Base-by-base conservation (phyloP, 805 yeast genomes). In the Priceomyces castillae region DNA sequence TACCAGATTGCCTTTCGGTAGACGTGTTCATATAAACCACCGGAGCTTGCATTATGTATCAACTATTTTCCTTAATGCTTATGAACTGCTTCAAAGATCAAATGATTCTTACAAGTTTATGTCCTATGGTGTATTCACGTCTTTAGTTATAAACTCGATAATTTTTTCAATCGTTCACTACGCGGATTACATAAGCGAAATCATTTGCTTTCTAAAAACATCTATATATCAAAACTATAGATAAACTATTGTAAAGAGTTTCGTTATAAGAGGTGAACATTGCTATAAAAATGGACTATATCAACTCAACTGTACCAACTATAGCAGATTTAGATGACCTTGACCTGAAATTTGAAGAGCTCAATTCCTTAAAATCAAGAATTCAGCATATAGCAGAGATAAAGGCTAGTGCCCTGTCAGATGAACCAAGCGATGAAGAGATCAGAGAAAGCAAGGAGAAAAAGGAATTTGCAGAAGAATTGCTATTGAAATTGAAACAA, bases 1-100 rank as follows among this genome's bases (percentile, higher is more conserved):
- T 89, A 37, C 99, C 99, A 30, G 90, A 82, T 62, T 94, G 96
- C 60, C 99, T 83, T 62, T 89, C 95, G 49, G 90, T 86, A 40
- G 87, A 79, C 20, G 97, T 86, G 73, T 92, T 71, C 64, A 71
- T 57, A 52, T 71, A 71, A 34, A 71, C 74, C 31, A 71, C 76
- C 28, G 76, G 76, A 18, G 76, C 76, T 59, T 71, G 75, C 76
- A 71, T 71, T 43, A 46, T 56, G 30, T 47, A 30, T 37, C 25
- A 22, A 22, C 25, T 28, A 14, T 6, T 11, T n/a, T 17, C 17
- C 20, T 19, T 11, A 38, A 30, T 38, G 18, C 22, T 30, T 37
- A 12, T n/a, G 31, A 28, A 11, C n/a, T 28, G 31, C 15, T 34
- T 18, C n/a, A 6, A 12, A 15, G 26, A 19, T 6, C 16, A 12